Evolutionary conservation across 1,139 yeast genomes (phyloP), one percentile per base, ranked within the genome.

Genomic region (Protomyces arabidopsidicola): DNA sequence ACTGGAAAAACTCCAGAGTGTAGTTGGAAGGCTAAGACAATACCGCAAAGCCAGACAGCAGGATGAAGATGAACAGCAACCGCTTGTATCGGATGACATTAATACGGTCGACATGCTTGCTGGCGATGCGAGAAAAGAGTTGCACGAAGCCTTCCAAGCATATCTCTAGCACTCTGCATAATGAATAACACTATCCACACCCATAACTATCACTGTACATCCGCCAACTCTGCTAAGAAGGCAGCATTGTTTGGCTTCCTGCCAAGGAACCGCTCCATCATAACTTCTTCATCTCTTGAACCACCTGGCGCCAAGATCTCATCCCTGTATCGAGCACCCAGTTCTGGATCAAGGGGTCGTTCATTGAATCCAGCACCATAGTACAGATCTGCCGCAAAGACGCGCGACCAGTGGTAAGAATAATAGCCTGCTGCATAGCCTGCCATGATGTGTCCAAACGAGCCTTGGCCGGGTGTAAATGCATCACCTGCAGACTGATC

Each of bases 341-440:
- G 38, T 6, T 14, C 20, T 12, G 82, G 78, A 71, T 85, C 82
- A 81, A 87, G 79, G 35, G 95, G 95, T 72, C 86, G 83, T 1
- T 77, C 70, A 67, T 82, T 82, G 78, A 89, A 89, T 71, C 82
- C 81, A n/a, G 88, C 76, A 74, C 87, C 84, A 76, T 82, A 89
- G 27, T 16, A 42, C 74, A 89, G 87, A 74, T 89, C 96, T 5
- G 88, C 83, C 1, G 96, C 95, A 77, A 85, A 89, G 27, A 88
- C 96, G 69, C 85, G 85, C 1, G 95, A 87, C 85, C 90, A 89
- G 76, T 88, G 76, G 74, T 89, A 89, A 2, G 96, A 95, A 71
- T 88, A 89, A 76, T 89, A 89, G 2, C 95, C 95, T 24, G 93
- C 84, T 68, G 87, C 90, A 72, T 89, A 89, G 5, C 95, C 95